Evolutionary conservation across 2,329 filamentous ascomycete genomes (phyloP).

Genomic region (Emergomyces orientalis): DNA sequence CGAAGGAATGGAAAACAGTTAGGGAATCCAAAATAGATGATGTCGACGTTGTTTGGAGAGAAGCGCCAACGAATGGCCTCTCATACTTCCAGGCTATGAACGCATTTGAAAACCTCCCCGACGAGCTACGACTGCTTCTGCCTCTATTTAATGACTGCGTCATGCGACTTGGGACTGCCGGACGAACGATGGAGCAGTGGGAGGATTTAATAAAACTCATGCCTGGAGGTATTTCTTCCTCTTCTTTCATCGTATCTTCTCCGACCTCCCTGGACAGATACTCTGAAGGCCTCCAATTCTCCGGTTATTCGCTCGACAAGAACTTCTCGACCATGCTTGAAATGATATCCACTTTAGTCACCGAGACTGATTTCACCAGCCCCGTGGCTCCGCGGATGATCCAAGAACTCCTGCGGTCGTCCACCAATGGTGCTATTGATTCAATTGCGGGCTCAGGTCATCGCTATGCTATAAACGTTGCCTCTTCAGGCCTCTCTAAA

Average conservation of each 20-base stretch:
- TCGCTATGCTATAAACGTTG: slow-evolving; percentile 71
- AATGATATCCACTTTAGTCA: slow-evolving; percentile 66
- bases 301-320: slow-evolving; percentile 77
- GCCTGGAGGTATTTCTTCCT: slow-evolving; percentile 80
- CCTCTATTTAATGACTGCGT: slow-evolving; percentile 87
- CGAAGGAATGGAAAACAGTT: slow-evolving; percentile 64
- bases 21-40: slow-evolving; percentile 49
- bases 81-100: slow-evolving; percentile 94
- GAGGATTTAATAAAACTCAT: slow-evolving; percentile 95
- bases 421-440: slow-evolving; percentile 82
- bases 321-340: slow-evolving; percentile 90
- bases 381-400: slow-evolving; percentile 73
- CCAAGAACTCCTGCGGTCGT: slow-evolving; percentile 73
- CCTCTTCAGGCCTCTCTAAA: slow-evolving; percentile 67
- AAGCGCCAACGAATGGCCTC: slow-evolving; percentile 87
- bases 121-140: slow-evolving; percentile 73
- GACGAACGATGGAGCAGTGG: slow-evolving; percentile 83
- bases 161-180: slow-evolving; percentile 83
- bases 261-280: slow-evolving; percentile 61
- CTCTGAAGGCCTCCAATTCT: slow-evolving; percentile 73
- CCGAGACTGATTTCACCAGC: slow-evolving; percentile 84
- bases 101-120: slow-evolving; percentile 65
- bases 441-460: slow-evolving; percentile 87
- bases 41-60: slow-evolving; percentile 74
- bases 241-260: slow-evolving; percentile 72